These are phyloP conservation scores for Xylariaceae sp. DNA, from an alignment of 2,329 filamentous ascomycete species.

Conservation along the genomic window DNA sequence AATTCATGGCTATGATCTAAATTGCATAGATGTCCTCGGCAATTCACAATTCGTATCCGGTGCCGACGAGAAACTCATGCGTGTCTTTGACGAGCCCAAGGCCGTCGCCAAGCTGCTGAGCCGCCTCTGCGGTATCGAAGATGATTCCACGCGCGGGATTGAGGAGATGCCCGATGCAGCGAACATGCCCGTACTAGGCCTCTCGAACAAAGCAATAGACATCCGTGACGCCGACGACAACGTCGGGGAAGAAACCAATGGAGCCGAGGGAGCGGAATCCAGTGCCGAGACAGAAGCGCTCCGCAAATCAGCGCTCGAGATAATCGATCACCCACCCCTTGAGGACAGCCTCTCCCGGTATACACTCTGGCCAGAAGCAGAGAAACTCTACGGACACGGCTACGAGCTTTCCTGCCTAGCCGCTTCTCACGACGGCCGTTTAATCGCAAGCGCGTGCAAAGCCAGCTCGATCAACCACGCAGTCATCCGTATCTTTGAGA, in stretches of 20 bases:
- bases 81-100: constrained; percentile 87
- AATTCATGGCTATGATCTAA: constrained; percentile 97
- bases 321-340: constrained; percentile 71
- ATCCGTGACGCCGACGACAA: constrained; percentile 46
- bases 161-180: constrained; percentile 73
- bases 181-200: constrained; percentile 88
- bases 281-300: constrained; percentile 53
- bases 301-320: constrained; percentile 59
- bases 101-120: constrained; percentile 73
- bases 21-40: constrained; percentile 79
- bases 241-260: constrained; percentile 18
- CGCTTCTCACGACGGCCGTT: constrained; percentile 64
- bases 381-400: constrained; percentile 96
- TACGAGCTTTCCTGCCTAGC: constrained; percentile 93
- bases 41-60: constrained; percentile 81
- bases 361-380: constrained; percentile 91
- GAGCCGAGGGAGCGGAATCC: constrained; percentile 20
- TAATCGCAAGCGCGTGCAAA: constrained; percentile 89
- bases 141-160: constrained; percentile 28
- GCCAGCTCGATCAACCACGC: constrained; percentile 92
- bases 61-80: constrained; percentile 95
- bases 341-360: constrained; percentile 87
- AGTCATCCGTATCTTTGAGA: constrained; percentile 88
- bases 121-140: constrained; percentile 60
- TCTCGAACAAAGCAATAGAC: constrained; percentile 91